These are phyloP conservation scores for Penicillium lividum DNA, from an alignment of 495 filamentous ascomycete genomes.

Conservation along the genomic window DNA sequence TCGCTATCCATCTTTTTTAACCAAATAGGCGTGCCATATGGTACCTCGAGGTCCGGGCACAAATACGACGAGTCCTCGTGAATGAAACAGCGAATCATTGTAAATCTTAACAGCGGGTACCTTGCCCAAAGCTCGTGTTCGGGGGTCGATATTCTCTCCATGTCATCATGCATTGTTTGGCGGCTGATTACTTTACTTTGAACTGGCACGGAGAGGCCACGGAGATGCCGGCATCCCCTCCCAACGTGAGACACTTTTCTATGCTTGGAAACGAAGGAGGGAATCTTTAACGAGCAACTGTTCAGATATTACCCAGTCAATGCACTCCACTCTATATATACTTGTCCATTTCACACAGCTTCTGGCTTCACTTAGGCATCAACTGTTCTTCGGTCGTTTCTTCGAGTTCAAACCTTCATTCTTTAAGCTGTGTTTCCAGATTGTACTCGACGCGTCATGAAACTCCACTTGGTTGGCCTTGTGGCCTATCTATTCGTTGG, in stretches of 20 bases:
- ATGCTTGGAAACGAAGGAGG: background rate
- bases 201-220: too few species aligned
- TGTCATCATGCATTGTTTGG: background rate
- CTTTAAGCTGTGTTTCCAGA: background rate
- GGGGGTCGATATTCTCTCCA: background rate
- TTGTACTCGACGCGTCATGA: background rate
- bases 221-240: background rate
- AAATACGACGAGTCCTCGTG: background rate
- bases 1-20: too few species aligned
- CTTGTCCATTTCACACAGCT: too few species aligned
- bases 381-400: background rate
- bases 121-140: background rate
- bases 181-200: background rate
- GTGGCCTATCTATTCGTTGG: background rate
- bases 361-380: background rate
- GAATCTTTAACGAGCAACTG: background rate
- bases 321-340: too few species aligned
- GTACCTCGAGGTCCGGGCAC: background rate
- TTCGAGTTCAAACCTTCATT: background rate
- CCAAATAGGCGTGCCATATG: background rate
- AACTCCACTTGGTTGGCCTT: background rate
- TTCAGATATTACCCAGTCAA: background rate
- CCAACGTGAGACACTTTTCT: background rate
- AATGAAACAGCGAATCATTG: background rate
- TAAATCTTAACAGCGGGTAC: too few species aligned